Evolutionary conservation across 1,284 basidiomycete species (phyloP).

Genomic region (Thelephora terrestris): DNA sequence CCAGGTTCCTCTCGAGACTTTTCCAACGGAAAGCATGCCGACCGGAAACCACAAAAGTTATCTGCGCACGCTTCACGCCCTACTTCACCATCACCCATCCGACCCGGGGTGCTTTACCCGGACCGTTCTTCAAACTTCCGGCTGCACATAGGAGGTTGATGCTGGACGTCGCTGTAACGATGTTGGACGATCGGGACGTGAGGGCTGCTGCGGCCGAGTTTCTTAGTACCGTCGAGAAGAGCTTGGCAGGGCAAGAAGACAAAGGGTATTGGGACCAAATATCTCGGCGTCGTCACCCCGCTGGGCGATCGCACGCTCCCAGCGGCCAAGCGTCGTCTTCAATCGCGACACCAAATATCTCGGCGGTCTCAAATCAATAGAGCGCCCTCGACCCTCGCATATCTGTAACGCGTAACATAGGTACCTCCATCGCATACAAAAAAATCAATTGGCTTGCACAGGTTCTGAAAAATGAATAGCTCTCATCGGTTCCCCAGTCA

Average conservation of each 20-base stretch:
- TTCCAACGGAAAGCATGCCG: constrained; percentile 48
- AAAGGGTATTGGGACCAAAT: constrained; percentile 30
- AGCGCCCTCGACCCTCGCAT: no score
- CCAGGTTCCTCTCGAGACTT: constrained; percentile 53
- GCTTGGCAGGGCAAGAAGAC: constrained; percentile 30
- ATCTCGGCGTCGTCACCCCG: no score
- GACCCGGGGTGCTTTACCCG: constrained; percentile 53
- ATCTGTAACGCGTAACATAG: no score
- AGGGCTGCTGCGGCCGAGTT: neutral
- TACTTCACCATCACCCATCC: constrained; percentile 73
- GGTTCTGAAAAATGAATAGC: no score
- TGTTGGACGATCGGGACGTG: constrained; percentile 8
- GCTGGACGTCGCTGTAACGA: constrained; percentile 35
- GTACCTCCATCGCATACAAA: no score
- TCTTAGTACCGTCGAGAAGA: constrained; percentile 21
- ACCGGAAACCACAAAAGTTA: constrained; percentile 29
- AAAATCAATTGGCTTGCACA: no score
- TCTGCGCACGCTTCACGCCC: constrained; percentile 56
- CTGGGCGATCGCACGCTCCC: no score
- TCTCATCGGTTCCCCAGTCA: no score
- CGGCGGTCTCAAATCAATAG: no score
- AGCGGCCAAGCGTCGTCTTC: no score
- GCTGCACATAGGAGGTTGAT: constrained; percentile 28
- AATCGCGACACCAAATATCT: no score
- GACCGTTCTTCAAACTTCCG: constrained; percentile 65